These are phyloP conservation scores for Coemansia sp. DNA, from an alignment of 192 early-diverging fungal species.

Conservation along the genomic window DNA sequence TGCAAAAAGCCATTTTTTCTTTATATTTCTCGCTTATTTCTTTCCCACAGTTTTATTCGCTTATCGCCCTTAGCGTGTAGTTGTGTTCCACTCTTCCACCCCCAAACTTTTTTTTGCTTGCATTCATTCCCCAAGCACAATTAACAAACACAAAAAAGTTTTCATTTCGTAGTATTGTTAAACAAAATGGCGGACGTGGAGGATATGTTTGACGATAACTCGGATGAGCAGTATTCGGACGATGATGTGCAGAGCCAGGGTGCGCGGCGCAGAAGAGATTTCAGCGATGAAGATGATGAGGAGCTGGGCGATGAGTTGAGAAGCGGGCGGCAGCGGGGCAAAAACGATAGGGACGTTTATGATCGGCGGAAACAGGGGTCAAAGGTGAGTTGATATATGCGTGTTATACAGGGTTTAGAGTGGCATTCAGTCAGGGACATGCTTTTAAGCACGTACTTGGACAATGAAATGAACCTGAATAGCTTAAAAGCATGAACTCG, in stretches of 20 bases:
- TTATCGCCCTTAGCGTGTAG: background rate
- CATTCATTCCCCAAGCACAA: background rate
- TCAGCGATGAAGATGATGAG: constrained; percentile 28
- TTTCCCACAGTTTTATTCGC: background rate
- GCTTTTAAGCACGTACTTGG: too few species aligned
- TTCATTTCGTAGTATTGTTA: too few species aligned
- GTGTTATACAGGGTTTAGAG: too few species aligned
- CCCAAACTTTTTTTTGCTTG: background rate
- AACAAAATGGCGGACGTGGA: constrained; percentile 59
- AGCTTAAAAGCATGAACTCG: too few species aligned
- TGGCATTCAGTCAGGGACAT: too few species aligned
- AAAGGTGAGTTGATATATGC: constrained; percentile 29
- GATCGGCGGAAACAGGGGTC: constrained; percentile 49
- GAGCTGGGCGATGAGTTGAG: constrained; percentile 8
- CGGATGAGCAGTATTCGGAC: constrained; percentile 59
- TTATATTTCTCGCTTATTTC: background rate
- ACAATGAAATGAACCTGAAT: too few species aligned
- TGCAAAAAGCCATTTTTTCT: background rate
- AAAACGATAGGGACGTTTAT: constrained; percentile 32
- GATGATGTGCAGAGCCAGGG: constrained; percentile 4
- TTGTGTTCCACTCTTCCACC: background rate
- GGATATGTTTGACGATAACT: constrained; percentile 69
- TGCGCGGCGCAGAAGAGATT: constrained; percentile 18
- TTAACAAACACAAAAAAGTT: too few species aligned
- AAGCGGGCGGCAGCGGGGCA: constrained; percentile 23